A percentile compares a stretch with the other conserved stretches of the same genome.
phyloP scores from a whole-genome alignment of 2,329 filamentous ascomycete genomes.

The Ophiostoma sp. region DNA sequence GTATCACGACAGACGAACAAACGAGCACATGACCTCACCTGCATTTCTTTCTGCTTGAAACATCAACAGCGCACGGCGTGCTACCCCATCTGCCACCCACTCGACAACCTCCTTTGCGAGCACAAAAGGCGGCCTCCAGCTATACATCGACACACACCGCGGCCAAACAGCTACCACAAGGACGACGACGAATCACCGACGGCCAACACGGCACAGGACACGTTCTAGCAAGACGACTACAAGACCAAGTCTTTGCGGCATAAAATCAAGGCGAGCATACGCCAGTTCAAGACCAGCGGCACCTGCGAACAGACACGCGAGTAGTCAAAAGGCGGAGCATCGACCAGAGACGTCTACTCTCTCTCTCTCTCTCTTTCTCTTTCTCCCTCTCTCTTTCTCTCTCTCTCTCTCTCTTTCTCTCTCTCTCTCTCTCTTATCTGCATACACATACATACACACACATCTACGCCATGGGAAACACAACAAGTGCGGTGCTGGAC shows the following conservation, averaged over 20 bases:
- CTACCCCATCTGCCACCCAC: neutral
- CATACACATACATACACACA: neutral
- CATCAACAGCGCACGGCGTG: neutral
- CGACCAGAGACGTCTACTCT: neutral
- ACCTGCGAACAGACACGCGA: neutral
- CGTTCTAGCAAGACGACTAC: neutral
- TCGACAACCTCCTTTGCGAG: neutral
- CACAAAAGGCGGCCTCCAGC: conserved; percentile 7
- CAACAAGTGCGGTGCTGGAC: conserved; percentile 73
- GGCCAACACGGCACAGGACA: neutral
- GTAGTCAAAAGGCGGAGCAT: neutral
- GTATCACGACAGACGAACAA: neutral
- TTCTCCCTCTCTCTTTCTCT: too few species aligned
- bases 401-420: neutral
- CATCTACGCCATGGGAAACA: conserved; percentile 55
- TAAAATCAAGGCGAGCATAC: neutral
- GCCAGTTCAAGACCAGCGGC: neutral
- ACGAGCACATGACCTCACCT: neutral
- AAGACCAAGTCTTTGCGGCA: neutral
- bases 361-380: neutral
- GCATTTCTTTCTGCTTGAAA: neutral
- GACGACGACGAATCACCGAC: neutral
- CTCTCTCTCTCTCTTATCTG: neutral
- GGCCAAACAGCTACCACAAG: neutral
- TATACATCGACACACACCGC: neutral